Evolutionary conservation across 192 early-diverging fungal species (phyloP).

Genomic region (Backusella morwellensis): DNA sequence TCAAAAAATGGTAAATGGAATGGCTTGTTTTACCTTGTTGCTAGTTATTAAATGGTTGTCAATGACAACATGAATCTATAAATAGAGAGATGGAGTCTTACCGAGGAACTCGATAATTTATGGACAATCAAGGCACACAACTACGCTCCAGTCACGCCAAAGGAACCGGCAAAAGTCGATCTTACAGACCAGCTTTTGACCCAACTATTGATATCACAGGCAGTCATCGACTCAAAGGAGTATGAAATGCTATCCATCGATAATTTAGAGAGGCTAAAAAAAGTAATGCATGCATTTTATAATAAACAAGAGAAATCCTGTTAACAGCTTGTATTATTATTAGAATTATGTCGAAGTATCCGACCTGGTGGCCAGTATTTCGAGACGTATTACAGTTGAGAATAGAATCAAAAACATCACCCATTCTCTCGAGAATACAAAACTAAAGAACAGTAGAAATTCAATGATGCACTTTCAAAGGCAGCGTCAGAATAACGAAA

Average conservation of each 20-base stretch:
- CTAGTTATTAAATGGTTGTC: background rate
- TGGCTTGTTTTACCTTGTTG: background rate
- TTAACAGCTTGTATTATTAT: background rate
- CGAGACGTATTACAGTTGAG: constrained; percentile 7
- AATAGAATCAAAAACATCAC: background rate
- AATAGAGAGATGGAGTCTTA: constrained; percentile 11
- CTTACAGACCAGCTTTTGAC: constrained; percentile 18
- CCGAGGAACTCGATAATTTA: constrained; percentile 6
- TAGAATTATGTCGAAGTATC: constrained; percentile 3
- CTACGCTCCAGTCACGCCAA: background rate
- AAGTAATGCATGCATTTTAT: constrained; percentile 26
- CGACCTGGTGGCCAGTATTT: background rate
- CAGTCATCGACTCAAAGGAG: constrained; percentile 51
- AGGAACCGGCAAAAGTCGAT: background rate
- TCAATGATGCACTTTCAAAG: constrained; percentile 1
- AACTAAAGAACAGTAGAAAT: constrained; percentile 3
- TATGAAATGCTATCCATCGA: constrained; percentile 52
- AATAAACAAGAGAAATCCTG: background rate
- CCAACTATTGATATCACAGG: constrained; percentile 47
- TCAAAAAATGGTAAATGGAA: background rate
- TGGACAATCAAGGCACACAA: constrained; percentile 4
- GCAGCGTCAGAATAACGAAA: constrained; percentile 35
- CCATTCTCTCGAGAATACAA: background rate
- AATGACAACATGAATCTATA: too few relatives aligned
- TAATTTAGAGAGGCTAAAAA: constrained; percentile 53